Base-by-base conservation (phyloP, 306 rosid genomes). In the Comarum palustre region DNA sequence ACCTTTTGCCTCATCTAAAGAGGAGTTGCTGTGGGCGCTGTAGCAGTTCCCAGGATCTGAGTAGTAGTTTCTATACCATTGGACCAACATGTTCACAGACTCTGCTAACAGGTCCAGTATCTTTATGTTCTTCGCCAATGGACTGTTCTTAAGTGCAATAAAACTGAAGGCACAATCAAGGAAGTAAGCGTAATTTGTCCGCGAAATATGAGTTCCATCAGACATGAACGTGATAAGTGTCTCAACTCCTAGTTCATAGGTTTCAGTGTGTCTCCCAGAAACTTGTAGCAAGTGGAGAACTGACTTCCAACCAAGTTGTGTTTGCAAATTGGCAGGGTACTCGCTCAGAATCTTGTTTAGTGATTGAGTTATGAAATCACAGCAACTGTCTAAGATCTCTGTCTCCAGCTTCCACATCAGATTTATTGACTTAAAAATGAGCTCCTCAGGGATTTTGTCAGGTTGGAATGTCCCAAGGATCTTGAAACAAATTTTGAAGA, bases 381-480 rank as follows among this genome's bases (percentile, higher is more conserved):
- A 78, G 51, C 95, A 91, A 12, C 86, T 89, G 73, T 94, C 97
- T 0, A 89, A 87, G 60, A 89, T 81, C 70, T 94, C 96, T 80
- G 86, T 91, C 50, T 94, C 97, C 31, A 94, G 95, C 89, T 84
- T 91, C 97, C 97, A 89, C 96, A 85, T 94, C 73, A 89, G 72
- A 32, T 88, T 91, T 78, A 91, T 87, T 3, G 97, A 91, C 87
- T 89, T 93, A 90, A 91, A 93, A 48, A 93, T 85, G 67, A 86
- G 79, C 78, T 93, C 98, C 74, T 91, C 97, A 0, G 92, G 78
- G 79, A 47, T 12, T 75, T 86, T 94, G 24, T 89, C 96, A 4
- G 75, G 85, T 57, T 73, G 83, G 38, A 42, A 78, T 19, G 87
- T 62, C 13, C 89, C 83, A 32, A 94, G 86, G 45, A 91, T 81